A percentile compares a stretch with the other conserved stretches of the same genome.
Conservation (phyloP, 306 rosid species). For the Pterocarpus macrocarpus region DNA sequence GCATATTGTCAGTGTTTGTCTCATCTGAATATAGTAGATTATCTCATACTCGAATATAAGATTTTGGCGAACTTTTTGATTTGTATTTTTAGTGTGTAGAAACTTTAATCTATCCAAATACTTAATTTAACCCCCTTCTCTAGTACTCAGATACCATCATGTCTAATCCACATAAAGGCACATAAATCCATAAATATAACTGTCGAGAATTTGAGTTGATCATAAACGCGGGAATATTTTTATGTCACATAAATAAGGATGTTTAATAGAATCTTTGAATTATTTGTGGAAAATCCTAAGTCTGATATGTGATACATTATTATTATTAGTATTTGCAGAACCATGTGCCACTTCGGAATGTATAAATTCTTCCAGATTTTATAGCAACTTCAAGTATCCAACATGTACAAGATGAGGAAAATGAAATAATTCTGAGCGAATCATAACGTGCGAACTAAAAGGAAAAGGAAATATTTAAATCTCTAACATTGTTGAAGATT, state of each 20-base stretch:
- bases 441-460: not conserved
- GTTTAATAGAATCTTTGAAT: not conserved
- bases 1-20: too few relatives aligned
- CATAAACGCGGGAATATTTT: not conserved
- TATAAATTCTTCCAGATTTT: conserved; percentile 21
- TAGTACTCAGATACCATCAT: too few relatives aligned
- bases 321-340: conserved; percentile 3
- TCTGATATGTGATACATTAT: not conserved
- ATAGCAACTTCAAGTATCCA: conserved; percentile 16
- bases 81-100: too few relatives aligned
- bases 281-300: conserved; percentile 1
- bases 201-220: not conserved
- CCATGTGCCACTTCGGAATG: conserved; percentile 26
- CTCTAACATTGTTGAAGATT: not conserved
- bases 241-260: not conserved
- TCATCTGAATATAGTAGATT: too few relatives aligned
- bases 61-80: too few relatives aligned
- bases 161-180: not conserved
- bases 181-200: not conserved
- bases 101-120: too few relatives aligned
- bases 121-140: too few relatives aligned
- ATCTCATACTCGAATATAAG: too few relatives aligned
- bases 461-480: not conserved
- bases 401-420: conserved; percentile 15
- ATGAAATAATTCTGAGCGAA: conserved; percentile 5